Evolutionary conservation across 352 stramenopile genomes (phyloP), one percentile per base, ranked within the genome.

Genomic region (Phytophthora litchii): DNA sequence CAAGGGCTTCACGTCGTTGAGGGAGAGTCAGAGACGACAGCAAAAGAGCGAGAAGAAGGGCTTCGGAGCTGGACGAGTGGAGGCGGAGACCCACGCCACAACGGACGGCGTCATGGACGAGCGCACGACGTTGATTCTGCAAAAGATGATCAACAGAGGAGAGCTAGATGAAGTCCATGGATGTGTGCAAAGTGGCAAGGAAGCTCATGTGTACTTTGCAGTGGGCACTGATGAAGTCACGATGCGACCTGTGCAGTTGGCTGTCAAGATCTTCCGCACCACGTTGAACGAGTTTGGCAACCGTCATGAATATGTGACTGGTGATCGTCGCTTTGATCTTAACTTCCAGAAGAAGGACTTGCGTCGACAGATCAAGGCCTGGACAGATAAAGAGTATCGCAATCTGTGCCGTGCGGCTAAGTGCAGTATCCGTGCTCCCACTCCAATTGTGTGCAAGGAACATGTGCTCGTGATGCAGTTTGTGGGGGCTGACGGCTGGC

Each of bases 241-340:
- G 27, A 58, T 74, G 67, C 63, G 60, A 40, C 70, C 70, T 0
- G 50, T 73, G 10, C 60, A 80, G 50, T 69, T 76, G 27, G 74
- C 79, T 1, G 76, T 86, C 60, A 92, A 95, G 76, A 84, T 95
- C 53, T 95, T 94, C 65, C 85, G 84, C 72, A 92, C 86, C 11
- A 95, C 86, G 42, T 53, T 92, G 40, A 92, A 86, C 58, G 75
- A 89, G 60, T 95, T 95, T 41, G 63, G 75, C 56, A 95, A 94
- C 56, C 78, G 86, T 12, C 71, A 87, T 54, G 82, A 91, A 20
- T 95, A 95, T 55, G 80, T 95, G 38, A 90, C 86, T 7, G 86
- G 86, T 8, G 86, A 95, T 38, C 86, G 73, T 7, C 78, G 86
- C 12, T 92, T 83, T 35, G 82, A 91, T 54, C 54, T 91, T 17